Evolutionary conservation across 495 filamentous ascomycete species (phyloP), one percentile per base, ranked within the genome.

Genomic region (Penicillium parvum): DNA sequence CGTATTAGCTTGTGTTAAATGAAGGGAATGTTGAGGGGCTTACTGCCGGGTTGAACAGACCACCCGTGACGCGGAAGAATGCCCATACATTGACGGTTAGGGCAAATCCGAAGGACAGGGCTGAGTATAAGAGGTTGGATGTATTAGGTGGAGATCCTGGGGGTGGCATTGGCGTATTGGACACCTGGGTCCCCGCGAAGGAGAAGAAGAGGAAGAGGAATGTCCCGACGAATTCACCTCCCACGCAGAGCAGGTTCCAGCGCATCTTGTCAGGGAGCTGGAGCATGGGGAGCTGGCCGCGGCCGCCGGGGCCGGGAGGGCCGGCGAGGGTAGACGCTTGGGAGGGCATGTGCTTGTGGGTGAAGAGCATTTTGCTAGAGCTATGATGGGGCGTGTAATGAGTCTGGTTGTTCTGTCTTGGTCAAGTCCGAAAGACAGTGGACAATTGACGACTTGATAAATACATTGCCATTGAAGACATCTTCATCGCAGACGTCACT

Each of bases 171-270:
- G 61, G 72, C 0, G 63, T 73, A 53, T 84, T 85, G 35, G 84
- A 80, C 19, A 86, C 80, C 52, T 92, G 84, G 3, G 88, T 84
- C 15, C 78, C 88, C 5, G 79, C 78, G 55, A 92, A 90, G 23
- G 86, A 81, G 48, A 91, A 85, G 65, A 90, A 84, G 4, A 92
- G 72, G 67, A 91, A 95, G 48, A 90, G 52, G 49, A 88, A 89
- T 0, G 88, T 95, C 18, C 88, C 88, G 5, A 84, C 73, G 49
- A 86, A 86, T 65, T 89, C 86, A 38, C 84, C 82, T 15, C 81
- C 30, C 9, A 73, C 69, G 23, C 81, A 83, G 27, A 87, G 69
- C 39, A 83, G 32, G 43, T 86, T 71, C 43, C 64, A 66, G 4
- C 70, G 62, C 36, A 43, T 19, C n/a, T 33, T 65, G 28, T 71